phyloP scores from a whole-genome alignment of 257 asterid species.

The Primulina huaijiensis region DNA sequence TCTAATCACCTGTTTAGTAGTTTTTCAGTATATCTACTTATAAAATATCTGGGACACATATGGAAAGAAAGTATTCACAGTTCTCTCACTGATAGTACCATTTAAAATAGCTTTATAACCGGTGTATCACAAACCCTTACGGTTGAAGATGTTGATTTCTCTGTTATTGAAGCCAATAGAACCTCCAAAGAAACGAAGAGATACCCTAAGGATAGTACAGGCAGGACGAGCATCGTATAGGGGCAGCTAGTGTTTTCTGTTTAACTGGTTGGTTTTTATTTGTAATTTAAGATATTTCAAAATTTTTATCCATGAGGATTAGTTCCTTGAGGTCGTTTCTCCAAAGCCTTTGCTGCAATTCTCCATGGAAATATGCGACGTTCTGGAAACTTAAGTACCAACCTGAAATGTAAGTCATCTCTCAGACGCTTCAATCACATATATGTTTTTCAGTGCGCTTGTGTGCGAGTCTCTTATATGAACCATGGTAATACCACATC shows the following conservation, averaged over 20 bases:
- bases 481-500: background rate
- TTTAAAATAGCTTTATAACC: constrained; percentile 22
- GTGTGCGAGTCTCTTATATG: background rate
- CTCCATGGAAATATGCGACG: constrained; percentile 91
- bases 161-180: constrained; percentile 58
- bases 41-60: constrained; percentile 30
- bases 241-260: constrained; percentile 61
- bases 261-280: constrained; percentile 34
- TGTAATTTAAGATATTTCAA: constrained; percentile 36
- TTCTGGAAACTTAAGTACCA: constrained; percentile 80
- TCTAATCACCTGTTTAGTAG: constrained; percentile 3
- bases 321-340: constrained; percentile 70
- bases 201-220: constrained; percentile 76
- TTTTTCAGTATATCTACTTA: constrained; percentile 12
- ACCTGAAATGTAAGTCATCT: constrained; percentile 55
- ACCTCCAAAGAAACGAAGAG: constrained; percentile 90
- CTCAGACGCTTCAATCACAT: background rate
- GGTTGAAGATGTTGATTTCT: constrained; percentile 47
- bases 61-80: constrained; percentile 21
- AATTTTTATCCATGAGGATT: constrained; percentile 51
- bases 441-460: background rate
- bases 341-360: constrained; percentile 66
- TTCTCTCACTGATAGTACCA: constrained; percentile 28
- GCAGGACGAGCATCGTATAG: constrained; percentile 98
- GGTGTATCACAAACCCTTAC: constrained; percentile 19